phyloP scores from a whole-genome alignment of 2,329 filamentous ascomycete genomes.

The Alternaria dauci region DNA sequence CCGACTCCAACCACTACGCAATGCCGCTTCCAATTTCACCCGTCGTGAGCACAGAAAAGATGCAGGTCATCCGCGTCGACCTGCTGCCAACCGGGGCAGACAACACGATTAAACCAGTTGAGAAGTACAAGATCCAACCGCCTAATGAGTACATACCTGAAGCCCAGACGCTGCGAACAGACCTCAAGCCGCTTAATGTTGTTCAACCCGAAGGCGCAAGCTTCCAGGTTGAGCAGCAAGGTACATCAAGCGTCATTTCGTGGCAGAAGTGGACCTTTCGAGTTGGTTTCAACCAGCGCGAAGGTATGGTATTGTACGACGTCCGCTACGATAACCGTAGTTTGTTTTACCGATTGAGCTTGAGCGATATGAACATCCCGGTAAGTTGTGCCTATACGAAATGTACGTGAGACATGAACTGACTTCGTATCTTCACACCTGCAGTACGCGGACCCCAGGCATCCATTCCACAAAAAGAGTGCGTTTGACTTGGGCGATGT shows the following conservation, averaged over 20 bases:
- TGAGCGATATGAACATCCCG: conserved; percentile 73
- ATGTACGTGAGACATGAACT: neutral
- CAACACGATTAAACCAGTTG: conserved; percentile 63
- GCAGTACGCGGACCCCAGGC: conserved; percentile 66
- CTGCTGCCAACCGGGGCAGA: conserved; percentile 72
- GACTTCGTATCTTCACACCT: neutral
- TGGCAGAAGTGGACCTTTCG: conserved; percentile 67
- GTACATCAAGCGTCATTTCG: conserved; percentile 63
- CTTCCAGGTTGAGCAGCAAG: conserved; percentile 62
- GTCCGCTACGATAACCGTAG: conserved; percentile 70
- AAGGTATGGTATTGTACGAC: conserved; percentile 74
- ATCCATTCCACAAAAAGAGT: conserved; percentile 70
- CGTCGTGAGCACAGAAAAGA: conserved; percentile 68
- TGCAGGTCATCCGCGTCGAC: conserved; percentile 74
- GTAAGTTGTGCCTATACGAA: neutral
- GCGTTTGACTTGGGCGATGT: conserved; percentile 70
- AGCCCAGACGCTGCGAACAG: conserved; percentile 66
- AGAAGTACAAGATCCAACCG: conserved; percentile 66
- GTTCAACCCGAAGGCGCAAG: conserved; percentile 71
- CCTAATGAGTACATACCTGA: conserved; percentile 73
- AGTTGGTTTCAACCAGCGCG: conserved; percentile 73
- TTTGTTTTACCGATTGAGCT: conserved; percentile 71
- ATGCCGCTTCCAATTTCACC: conserved; percentile 73
- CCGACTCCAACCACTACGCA: conserved; percentile 74
- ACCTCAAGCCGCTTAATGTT: conserved; percentile 71